Evolutionary conservation across 2,329 filamentous ascomycete species (phyloP).

Genomic region (Sclerotinia spermophila): DNA sequence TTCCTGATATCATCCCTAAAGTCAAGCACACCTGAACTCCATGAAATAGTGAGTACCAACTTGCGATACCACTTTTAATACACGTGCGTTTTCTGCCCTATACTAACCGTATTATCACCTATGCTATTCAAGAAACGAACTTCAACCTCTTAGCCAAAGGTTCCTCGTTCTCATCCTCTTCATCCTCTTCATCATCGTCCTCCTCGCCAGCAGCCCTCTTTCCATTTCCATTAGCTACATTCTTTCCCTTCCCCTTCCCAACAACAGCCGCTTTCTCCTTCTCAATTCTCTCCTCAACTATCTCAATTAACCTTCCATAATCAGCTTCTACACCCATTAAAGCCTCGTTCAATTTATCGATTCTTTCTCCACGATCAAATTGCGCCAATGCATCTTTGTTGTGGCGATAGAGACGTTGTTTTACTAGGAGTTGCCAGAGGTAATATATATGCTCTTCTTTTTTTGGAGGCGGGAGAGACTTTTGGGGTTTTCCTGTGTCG

Average conservation of each 20-base stretch:
- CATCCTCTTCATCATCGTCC: slow-evolving; percentile 23
- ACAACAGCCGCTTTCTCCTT: slow-evolving; percentile 13
- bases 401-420: slow-evolving; percentile 71
- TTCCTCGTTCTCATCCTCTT: slow-evolving; percentile 21
- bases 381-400: slow-evolving; percentile 70
- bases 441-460: slow-evolving; percentile 59
- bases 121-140: slow-evolving; percentile 3
- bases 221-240: background rate
- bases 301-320: slow-evolving; percentile 61
- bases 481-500: slow-evolving; percentile 34
- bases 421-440: slow-evolving; percentile 72
- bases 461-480: background rate
- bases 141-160: slow-evolving; percentile 30
- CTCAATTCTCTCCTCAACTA: slow-evolving; percentile 24
- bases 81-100: background rate
- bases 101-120: background rate
- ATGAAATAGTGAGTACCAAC: background rate
- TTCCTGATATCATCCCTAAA: slow-evolving; percentile 11
- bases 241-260: slow-evolving; percentile 8
- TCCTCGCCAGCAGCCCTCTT: background rate
- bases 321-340: slow-evolving; percentile 66
- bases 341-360: slow-evolving; percentile 69
- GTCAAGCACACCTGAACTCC: background rate
- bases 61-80: background rate
- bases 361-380: slow-evolving; percentile 63